phyloP scores from a whole-genome alignment of 2,329 filamentous ascomycete species.

The Plenodomus tracheiphilus region DNA sequence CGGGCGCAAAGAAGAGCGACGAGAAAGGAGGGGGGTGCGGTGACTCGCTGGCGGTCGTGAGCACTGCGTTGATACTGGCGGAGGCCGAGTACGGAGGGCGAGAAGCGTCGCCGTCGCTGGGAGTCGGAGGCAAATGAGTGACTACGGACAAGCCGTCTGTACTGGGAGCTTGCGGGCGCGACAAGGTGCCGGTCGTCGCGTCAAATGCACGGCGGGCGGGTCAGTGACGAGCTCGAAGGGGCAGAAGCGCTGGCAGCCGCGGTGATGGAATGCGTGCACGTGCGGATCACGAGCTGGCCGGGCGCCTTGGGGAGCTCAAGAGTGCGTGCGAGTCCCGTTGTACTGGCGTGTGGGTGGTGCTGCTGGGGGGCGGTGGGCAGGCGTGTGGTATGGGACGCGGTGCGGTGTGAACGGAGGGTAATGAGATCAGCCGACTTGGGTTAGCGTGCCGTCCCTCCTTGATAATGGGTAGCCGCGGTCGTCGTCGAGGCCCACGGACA shows the following conservation, averaged over 20 bases:
- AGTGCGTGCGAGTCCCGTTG: not conserved
- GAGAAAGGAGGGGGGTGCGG: constrained; percentile 65
- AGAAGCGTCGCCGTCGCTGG: constrained; percentile 28
- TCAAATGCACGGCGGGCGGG: constrained; percentile 19
- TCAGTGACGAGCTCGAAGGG: constrained; percentile 29
- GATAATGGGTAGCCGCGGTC: constrained; percentile 10
- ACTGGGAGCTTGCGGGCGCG: constrained; percentile 47
- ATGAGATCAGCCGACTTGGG: constrained; percentile 19
- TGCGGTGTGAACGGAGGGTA: constrained; percentile 16
- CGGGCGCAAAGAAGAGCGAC: constrained; percentile 61
- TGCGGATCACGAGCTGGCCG: constrained; percentile 26
- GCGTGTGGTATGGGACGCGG: constrained; percentile 10
- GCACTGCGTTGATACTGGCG: constrained; percentile 41
- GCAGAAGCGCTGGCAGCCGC: constrained; percentile 32
- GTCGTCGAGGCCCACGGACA: constrained; percentile 1
- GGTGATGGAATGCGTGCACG: constrained; percentile 30
- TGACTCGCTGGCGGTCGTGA: constrained; percentile 56
- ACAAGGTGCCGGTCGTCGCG: constrained; percentile 48
- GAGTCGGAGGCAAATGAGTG: constrained; percentile 44
- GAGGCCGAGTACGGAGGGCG: constrained; percentile 34
- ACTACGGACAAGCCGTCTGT: constrained; percentile 51
- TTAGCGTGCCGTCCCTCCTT: constrained; percentile 23
- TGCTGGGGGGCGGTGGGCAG: not conserved
- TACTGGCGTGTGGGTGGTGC: not conserved
- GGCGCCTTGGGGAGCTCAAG: constrained; percentile 25